Percentiles rank a stretch among this genome's conserved stretches.
phyloP scores from a whole-genome alignment of 2,329 filamentous ascomycete genomes.

The Colletotrichum sp. region DNA sequence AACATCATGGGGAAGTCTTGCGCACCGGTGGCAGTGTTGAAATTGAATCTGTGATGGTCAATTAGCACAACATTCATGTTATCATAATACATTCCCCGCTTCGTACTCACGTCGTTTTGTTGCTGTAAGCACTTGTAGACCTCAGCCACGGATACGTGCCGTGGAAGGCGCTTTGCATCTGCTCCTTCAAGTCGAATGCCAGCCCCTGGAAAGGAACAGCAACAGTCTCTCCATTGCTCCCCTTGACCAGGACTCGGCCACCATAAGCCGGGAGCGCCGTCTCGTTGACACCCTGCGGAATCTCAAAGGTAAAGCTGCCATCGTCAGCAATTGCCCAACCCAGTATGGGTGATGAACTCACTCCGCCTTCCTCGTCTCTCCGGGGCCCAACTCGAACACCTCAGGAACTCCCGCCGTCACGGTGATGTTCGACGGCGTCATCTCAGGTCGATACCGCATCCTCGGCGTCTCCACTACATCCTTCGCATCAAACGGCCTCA shows the following conservation, averaged over 20 bases:
- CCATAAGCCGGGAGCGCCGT: slow-evolving; percentile 35
- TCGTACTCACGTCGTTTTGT: slow-evolving; percentile 10
- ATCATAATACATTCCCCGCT: not conserved
- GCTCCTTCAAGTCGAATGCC: slow-evolving; percentile 9
- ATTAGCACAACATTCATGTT: not conserved
- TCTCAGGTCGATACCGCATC: slow-evolving; percentile 22
- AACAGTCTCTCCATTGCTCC: slow-evolving; percentile 34
- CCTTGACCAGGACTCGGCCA: slow-evolving; percentile 35
- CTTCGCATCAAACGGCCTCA: slow-evolving; percentile 8
- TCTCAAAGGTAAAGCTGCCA: slow-evolving; percentile 24
- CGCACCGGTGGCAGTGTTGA: not conserved
- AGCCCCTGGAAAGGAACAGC: slow-evolving; percentile 30
- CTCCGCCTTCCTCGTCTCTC: slow-evolving; percentile 3
- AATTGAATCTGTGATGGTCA: not conserved
- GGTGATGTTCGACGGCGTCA: slow-evolving; percentile 21
- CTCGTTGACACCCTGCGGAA: slow-evolving; percentile 30
- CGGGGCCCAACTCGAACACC: slow-evolving; percentile 9
- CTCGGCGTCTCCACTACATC: slow-evolving; percentile 9
- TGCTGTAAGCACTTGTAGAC: not conserved
- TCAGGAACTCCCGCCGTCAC: slow-evolving; percentile 18
- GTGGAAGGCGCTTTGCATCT: slow-evolving; percentile 15
- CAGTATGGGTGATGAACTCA: not conserved
- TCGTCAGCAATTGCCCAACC: not conserved
- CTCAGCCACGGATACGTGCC: slow-evolving; percentile 17
- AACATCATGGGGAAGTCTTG: slow-evolving; percentile 25